Base-by-base conservation (phyloP, 2,329 filamentous ascomycete genomes). In the Ceratocystiopsis minuta region DNA sequence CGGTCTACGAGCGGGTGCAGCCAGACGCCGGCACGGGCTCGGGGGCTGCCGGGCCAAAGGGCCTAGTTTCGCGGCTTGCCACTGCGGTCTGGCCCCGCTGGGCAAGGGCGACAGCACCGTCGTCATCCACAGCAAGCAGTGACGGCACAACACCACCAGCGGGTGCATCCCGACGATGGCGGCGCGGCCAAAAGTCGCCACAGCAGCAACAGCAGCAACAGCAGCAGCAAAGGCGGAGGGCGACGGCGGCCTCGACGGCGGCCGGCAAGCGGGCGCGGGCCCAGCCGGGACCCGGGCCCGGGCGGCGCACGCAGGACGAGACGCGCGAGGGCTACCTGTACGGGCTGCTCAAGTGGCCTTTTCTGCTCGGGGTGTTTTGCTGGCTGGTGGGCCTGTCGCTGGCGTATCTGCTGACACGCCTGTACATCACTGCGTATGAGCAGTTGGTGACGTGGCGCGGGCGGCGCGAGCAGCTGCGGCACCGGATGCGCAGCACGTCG, bases 301-400 rank as follows among this genome's bases (percentile, higher is more conserved):
- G 72, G 28, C 68, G 68, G 16, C 67, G 80, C 44, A 80, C 74
- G 48, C 83, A 77, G 53, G 90, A 98, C 56, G 90, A 98, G 65
- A 96, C 88, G 2, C 70, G 90, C 50, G 90, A 98, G 62, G 90
- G 90, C 16, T 84, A 90, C 55, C 69, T 94, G 12, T 98, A 98
- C 58, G 75, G 73, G 2, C 57, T 98, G 37, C 66, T 93, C 40
- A 95, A 96, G 59, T 96, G 87, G 80, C 90, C 90, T 2, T 71
- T 98, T 50, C 67, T 98, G 32, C 58, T 86, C 32, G 70, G 81
- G 35, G 85, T 94, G 3, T 68, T 80, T 38, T 73, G 76, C 12
- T 96, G 87, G 86, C 73, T 98, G 39, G 54, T 73, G 1, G 75
- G 81, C 14, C 67, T 96, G 17, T 74, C 76, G 42, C 56, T 77